Percentiles rank a stretch among this genome's conserved stretches.
phyloP scores from a whole-genome alignment of 2,329 filamentous ascomycete species.

The Orbilia oligospora region DNA sequence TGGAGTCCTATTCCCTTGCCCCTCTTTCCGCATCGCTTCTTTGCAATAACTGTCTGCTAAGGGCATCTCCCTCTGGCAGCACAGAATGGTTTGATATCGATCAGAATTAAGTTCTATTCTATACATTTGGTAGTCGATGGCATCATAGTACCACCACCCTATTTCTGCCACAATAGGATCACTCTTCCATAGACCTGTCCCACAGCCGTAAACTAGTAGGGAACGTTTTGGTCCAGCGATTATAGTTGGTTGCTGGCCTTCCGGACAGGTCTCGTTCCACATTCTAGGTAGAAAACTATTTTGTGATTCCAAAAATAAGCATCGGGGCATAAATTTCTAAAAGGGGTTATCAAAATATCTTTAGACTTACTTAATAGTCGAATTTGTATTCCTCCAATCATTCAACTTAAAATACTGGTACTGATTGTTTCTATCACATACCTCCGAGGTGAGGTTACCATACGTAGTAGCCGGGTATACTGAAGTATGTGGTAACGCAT shows the following conservation, averaged over 20 bases:
- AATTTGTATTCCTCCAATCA: not conserved
- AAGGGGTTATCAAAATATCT: too few relatives aligned
- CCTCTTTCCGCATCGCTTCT: constrained; percentile 1
- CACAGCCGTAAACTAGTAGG: constrained; percentile 40
- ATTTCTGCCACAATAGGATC: not conserved
- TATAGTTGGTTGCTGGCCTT: constrained; percentile 31
- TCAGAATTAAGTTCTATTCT: not conserved
- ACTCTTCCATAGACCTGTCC: constrained; percentile 24
- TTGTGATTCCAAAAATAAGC: not conserved
- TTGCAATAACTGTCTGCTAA: not conserved
- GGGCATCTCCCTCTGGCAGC: not conserved
- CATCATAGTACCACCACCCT: constrained; percentile 29
- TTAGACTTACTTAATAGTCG: not conserved
- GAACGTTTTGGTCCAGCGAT: constrained; percentile 3
- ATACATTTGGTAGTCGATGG: not conserved
- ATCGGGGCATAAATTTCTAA: too few relatives aligned
- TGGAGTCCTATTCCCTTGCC: not conserved
- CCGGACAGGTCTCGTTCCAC: constrained; percentile 24
- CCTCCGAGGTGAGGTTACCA: constrained; percentile 45
- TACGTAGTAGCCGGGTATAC: constrained; percentile 19
- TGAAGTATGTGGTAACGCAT: not conserved
- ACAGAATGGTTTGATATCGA: constrained; percentile 15
- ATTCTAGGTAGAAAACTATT: constrained; percentile 30
- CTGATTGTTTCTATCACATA: constrained; percentile 30
- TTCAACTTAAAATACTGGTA: constrained; percentile 42